Evolutionary conservation across 768 basidiomycete species (phyloP), one percentile per base, ranked within the genome.

Genomic region (Termitomyces sp.): DNA sequence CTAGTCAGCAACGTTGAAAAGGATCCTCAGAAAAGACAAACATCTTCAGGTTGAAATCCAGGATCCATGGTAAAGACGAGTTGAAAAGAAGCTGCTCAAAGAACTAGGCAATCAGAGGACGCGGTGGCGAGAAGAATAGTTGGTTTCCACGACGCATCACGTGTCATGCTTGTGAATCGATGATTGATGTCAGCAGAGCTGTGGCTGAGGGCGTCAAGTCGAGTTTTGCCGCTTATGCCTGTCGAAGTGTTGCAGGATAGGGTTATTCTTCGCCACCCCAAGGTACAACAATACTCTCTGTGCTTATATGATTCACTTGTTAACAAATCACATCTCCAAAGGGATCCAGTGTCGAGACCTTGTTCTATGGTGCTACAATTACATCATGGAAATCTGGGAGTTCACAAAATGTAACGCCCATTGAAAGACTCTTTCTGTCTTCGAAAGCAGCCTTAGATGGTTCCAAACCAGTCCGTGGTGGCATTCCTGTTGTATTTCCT

Each of bases 321-420:
- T 22, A 45, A 45, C 5, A 22, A 48, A 34, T 44, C 12, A 54
- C 7, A 7, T 50, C 57, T 44, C 55, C 48, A 60, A n/a, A 92
- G 89, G 90, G 88, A n/a, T 69, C 88, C 15, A 81, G 78, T 6
- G 83, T 72, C 6, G 81, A 85, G 65, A 76, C 93, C 41, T 77
- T 92, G 8, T 73, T 88, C 33, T 96, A 89, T 65, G 95, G 95
- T 6, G 94, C 94, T 0, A 92, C 91, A 0, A 79, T 98, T 18
- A 81, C 87, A 45, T 95, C 94, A 0, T 98, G 94, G 94, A 90
- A 86, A 70, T 75, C 83, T 6, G 70, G 76, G 4, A 77, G 78
- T 36, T 64, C 62, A 41, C 59, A 66, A 22, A 62, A 70, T 51
- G 63, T 72, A 7, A 67, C 69, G 20, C 75, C 81, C 0, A 66